A percentile compares a stretch with the other conserved stretches of the same genome.
Conservation (phyloP, 257 asterid genomes). For the Salvia rosmarinus region DNA sequence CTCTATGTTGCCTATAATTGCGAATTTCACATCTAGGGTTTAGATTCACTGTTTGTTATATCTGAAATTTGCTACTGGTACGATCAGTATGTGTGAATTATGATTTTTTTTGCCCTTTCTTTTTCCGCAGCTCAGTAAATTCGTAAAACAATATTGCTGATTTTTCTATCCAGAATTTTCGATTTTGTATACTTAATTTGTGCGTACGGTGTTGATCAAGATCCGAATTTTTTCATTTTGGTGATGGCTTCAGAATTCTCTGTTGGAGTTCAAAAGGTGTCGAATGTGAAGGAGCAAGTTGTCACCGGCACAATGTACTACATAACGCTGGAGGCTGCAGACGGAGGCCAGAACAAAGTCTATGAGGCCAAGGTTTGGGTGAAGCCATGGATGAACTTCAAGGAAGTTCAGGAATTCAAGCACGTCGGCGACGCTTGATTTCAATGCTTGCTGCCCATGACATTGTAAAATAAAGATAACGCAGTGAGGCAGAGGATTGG, state of each 20-base stretch:
- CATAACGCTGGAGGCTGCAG: constrained; percentile 71
- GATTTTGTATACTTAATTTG: background rate
- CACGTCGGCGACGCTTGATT: constrained; percentile 57
- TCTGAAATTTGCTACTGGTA: constrained; percentile 8
- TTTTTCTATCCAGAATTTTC: background rate
- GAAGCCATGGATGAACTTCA: constrained; percentile 83
- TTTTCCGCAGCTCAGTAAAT: background rate
- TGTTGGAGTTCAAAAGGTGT: constrained; percentile 74
- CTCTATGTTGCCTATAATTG: background rate
- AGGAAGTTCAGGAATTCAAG: constrained; percentile 83
- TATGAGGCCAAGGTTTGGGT: constrained; percentile 97
- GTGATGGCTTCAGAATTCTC: constrained; percentile 30
- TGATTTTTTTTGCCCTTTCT: too few relatives aligned
- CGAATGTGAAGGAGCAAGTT: constrained; percentile 75
- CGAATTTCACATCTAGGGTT: background rate
- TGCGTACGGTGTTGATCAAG: background rate
- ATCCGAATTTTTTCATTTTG: background rate
- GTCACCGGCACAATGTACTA: constrained; percentile 80
- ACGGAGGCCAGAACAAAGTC: constrained; percentile 62
- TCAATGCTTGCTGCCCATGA: constrained; percentile 28
- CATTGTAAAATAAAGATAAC: constrained; percentile 22
- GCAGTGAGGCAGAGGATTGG: constrained; percentile 27
- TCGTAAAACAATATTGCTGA: background rate
- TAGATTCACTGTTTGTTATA: constrained; percentile 7
- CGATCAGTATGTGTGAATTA: background rate